Percentiles rank a stretch among this genome's conserved stretches.
Conservation (phyloP, 2,329 filamentous ascomycete species). For the Sporothrix luriei region DNA sequence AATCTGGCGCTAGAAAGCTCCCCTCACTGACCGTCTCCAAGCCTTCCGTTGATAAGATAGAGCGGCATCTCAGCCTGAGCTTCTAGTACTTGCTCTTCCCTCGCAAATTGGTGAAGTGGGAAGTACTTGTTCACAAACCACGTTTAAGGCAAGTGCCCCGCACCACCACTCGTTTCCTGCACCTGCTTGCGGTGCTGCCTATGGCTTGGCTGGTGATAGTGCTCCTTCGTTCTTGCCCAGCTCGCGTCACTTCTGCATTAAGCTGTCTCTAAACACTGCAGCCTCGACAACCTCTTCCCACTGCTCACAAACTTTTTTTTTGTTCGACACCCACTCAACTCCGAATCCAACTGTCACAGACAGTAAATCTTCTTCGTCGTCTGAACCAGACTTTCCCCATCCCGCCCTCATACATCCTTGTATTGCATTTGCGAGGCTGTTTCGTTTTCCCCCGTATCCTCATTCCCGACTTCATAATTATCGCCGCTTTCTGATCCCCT, state of each 20-base stretch:
- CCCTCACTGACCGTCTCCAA: conserved; percentile 10
- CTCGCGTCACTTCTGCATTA: conserved; percentile 14
- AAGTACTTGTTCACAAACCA: neutral
- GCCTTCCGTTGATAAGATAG: neutral
- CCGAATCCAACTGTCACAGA: conserved; percentile 23
- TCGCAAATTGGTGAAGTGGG: neutral
- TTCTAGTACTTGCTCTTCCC: neutral
- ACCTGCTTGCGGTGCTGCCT: conserved; percentile 17
- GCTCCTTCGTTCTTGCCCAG: neutral
- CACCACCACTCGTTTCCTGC: conserved; percentile 12
- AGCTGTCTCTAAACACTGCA: conserved; percentile 24
- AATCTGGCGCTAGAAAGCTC: conserved; percentile 28
- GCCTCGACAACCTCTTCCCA: conserved; percentile 2
- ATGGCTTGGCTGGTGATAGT: neutral
- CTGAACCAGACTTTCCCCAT: conserved; percentile 10
- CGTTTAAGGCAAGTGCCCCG: conserved; percentile 27
- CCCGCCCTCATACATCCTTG: conserved; percentile 1
- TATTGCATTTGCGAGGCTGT: conserved; percentile 8
- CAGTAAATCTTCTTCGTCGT: neutral
- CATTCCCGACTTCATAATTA: neutral
- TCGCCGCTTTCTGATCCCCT: conserved; percentile 20
- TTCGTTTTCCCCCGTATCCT: conserved; percentile 20
- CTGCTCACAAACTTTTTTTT: conserved; percentile 18
- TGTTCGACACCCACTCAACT: neutral
- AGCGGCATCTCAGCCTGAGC: neutral